phyloP scores from a whole-genome alignment of 1,139 yeast genomes.

The Saccharomyces hybrid region DNA sequence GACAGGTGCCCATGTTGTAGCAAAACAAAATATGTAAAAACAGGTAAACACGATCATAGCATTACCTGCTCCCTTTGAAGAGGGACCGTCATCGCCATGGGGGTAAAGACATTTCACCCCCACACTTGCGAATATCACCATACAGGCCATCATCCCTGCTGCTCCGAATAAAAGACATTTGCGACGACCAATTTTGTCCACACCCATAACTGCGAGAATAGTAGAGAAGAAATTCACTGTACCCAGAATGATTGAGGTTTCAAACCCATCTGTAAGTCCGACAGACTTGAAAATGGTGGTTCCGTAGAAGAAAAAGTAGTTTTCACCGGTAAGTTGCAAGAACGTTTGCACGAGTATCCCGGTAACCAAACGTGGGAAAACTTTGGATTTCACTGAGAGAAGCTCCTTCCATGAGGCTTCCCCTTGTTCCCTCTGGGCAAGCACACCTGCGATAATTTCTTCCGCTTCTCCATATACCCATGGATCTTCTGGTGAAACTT shows the following conservation, averaged over 20 bases:
- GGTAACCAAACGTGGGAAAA: neutral
- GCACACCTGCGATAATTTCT: neutral
- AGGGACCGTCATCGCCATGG: neutral
- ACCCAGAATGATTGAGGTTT: neutral
- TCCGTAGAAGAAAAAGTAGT: neutral
- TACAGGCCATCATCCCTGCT: neutral
- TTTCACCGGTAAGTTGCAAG: neutral
- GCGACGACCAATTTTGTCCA: neutral
- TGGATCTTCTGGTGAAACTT: constrained; percentile 36
- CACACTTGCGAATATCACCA: neutral
- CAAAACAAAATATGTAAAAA: constrained; percentile 67
- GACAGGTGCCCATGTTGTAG: constrained; percentile 29
- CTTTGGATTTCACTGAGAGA: neutral
- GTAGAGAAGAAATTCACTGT: neutral
- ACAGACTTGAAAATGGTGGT: neutral
- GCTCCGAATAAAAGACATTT: neutral
- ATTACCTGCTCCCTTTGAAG: constrained; percentile 37
- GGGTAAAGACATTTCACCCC: neutral
- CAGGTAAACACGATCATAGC: constrained; percentile 70
- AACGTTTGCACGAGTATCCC: neutral
- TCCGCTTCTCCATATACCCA: neutral
- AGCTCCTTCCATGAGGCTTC: neutral
- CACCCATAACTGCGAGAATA: neutral
- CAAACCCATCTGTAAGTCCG: neutral
- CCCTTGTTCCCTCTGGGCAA: neutral